phyloP scores from a whole-genome alignment of 768 basidiomycete species.

The Hygrophorus pudorinus region DNA sequence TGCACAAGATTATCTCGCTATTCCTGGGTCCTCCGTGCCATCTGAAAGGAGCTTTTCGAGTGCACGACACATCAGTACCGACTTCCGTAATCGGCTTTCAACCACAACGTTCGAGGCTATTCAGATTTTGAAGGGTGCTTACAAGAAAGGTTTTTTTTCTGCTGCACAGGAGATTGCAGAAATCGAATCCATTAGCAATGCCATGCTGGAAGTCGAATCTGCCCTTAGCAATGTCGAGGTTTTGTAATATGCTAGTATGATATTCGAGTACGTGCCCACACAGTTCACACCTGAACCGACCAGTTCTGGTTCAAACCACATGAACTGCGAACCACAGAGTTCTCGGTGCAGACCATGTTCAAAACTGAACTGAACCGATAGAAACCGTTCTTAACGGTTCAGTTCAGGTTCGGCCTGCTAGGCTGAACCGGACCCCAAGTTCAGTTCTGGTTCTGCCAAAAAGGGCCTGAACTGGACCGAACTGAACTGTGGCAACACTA shows the following conservation, averaged over 20 bases:
- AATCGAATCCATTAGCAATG: not conserved
- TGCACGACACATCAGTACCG: not conserved
- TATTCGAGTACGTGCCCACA: too few relatives aligned
- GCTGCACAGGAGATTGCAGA: not conserved
- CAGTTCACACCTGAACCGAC: too few relatives aligned
- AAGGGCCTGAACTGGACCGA: too few relatives aligned
- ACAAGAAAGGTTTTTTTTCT: not conserved
- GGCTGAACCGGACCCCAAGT: not conserved
- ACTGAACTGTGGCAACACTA: too few relatives aligned
- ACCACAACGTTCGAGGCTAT: not conserved
- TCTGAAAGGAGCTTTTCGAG: not conserved
- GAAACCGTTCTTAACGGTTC: not conserved
- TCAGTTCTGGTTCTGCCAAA: slow-evolving; percentile 1
- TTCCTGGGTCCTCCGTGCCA: not conserved
- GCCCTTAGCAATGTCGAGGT: too few relatives aligned
- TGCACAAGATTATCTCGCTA: not conserved
- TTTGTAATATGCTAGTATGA: too few relatives aligned
- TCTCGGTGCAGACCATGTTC: not conserved
- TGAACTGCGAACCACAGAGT: not conserved
- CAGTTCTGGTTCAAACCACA: not conserved
- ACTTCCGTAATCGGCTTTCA: not conserved
- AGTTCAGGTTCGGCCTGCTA: not conserved
- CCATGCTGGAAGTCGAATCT: not conserved
- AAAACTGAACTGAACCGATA: not conserved
- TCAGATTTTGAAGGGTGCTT: not conserved